Conservation (phyloP, 2,329 filamentous ascomycete genomes). For the Graphium sp. region DNA sequence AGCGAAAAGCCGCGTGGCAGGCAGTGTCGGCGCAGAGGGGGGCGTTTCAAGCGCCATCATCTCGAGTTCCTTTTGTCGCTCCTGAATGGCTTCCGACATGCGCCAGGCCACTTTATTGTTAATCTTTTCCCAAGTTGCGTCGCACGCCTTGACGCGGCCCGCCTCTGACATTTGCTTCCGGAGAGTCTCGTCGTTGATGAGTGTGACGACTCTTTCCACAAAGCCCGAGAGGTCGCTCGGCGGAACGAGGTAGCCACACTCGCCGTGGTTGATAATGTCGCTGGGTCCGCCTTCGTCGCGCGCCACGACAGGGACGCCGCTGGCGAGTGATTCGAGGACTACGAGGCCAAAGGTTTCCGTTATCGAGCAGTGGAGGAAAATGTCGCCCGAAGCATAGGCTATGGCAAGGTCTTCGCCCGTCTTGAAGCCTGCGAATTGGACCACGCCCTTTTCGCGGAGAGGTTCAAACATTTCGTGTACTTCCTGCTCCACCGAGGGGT, state of each 20-base stretch:
- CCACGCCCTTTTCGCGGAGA: conserved; percentile 28
- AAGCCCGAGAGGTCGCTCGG: conserved; percentile 43
- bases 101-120: conserved; percentile 53
- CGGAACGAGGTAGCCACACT: conserved; percentile 42
- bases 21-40: conserved; percentile 6
- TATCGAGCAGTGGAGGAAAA: conserved; percentile 57
- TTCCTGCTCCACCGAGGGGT: conserved; percentile 41
- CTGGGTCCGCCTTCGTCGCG: conserved; percentile 54
- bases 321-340: conserved; percentile 55
- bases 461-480: conserved; percentile 41
- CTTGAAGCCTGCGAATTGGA: conserved; percentile 51
- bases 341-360: conserved; percentile 59
- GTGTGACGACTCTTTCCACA: conserved; percentile 29
- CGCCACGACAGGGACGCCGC: conserved; percentile 51
- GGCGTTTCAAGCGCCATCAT: conserved; percentile 5
- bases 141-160: conserved; percentile 38
- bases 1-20: conserved; percentile 6
- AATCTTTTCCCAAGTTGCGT: conserved; percentile 56
- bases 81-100: conserved; percentile 35
- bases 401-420: conserved; percentile 42
- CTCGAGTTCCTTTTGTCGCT: conserved; percentile 20
- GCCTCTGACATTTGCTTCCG: conserved; percentile 25
- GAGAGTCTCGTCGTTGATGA: conserved; percentile 26
- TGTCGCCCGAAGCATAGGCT: conserved; percentile 49
- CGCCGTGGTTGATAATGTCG: conserved; percentile 43